Conservation (phyloP, 1,284 basidiomycete genomes). For the Mycosarcoma mackinlayi region DNA sequence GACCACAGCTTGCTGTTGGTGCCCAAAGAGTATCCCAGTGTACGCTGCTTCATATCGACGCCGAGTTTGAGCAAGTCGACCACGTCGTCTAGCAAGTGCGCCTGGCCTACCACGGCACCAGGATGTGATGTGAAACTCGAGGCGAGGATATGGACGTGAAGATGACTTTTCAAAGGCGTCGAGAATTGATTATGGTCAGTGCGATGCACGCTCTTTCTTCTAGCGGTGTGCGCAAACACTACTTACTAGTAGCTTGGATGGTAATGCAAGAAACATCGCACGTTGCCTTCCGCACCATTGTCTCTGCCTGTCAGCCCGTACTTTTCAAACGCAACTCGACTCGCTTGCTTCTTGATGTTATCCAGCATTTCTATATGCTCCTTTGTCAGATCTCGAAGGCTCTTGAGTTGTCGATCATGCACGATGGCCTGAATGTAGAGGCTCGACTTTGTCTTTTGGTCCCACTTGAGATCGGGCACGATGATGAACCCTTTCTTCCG, state of each 20-base stretch:
- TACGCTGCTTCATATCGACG: conserved; percentile 75
- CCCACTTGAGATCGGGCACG: conserved; percentile 74
- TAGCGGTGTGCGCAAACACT: neutral
- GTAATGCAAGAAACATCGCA: conserved; percentile 91
- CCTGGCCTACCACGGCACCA: conserved; percentile 79
- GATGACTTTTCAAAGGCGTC: conserved; percentile 75
- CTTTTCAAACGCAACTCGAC: conserved; percentile 73
- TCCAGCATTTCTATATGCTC: conserved; percentile 78
- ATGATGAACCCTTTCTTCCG: conserved; percentile 76
- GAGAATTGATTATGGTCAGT: neutral
- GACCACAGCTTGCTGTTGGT: conserved; percentile 51
- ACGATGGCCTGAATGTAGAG: conserved; percentile 69
- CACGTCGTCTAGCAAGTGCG: conserved; percentile 90
- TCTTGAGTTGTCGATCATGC: conserved; percentile 64
- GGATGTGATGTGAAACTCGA: conserved; percentile 58
- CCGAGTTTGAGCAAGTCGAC: conserved; percentile 77
- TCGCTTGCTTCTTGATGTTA: conserved; percentile 75
- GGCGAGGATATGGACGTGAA: conserved; percentile 92
- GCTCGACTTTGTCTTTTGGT: conserved; percentile 75
- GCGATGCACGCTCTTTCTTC: neutral
- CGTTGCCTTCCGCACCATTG: conserved; percentile 33
- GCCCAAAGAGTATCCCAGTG: conserved; percentile 80
- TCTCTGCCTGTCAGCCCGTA: conserved; percentile 76
- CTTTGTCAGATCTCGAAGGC: conserved; percentile 71
- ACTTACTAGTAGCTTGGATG: conserved; percentile 93